phyloP scores from a whole-genome alignment of 768 basidiomycete genomes.

The Suillus subaureus region DNA sequence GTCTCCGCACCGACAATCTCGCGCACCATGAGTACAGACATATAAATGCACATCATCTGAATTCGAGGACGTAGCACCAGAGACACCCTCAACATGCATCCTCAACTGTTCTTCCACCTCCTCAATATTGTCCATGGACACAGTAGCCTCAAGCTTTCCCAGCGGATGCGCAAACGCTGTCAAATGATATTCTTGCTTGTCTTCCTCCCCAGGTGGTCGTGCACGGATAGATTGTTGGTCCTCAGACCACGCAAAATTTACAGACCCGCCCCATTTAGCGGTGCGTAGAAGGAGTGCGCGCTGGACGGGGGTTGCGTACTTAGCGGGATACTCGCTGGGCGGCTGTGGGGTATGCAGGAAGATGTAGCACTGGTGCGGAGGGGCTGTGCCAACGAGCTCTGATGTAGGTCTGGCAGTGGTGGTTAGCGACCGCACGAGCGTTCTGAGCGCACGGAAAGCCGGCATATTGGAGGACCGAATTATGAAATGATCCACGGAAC shows the following conservation, averaged over 20 bases:
- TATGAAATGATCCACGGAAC: background rate
- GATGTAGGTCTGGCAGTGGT: background rate
- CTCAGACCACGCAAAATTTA: conserved; percentile 63
- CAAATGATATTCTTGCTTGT: conserved; percentile 34
- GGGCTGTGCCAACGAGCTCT: conserved; percentile 51
- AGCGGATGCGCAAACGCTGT: conserved; percentile 54
- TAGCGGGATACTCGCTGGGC: conserved; percentile 51
- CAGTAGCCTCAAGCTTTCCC: conserved; percentile 48
- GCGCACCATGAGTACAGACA: conserved; percentile 77
- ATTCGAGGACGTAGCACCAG: background rate
- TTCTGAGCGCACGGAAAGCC: conserved; percentile 3
- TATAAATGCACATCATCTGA: conserved; percentile 48
- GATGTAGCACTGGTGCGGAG: conserved; percentile 54
- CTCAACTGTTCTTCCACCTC: conserved; percentile 40
- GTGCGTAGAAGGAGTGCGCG: conserved; percentile 49
- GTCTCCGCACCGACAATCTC: conserved; percentile 81
- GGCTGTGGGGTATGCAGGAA: conserved; percentile 54
- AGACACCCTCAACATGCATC: conserved; percentile 32
- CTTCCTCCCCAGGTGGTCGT: conserved; percentile 18
- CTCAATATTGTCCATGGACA: conserved; percentile 54
- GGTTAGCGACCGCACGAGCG: background rate
- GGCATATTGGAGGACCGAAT: background rate
- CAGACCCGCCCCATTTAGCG: conserved; percentile 51
- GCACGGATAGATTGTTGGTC: conserved; percentile 21
- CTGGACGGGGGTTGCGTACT: conserved; percentile 50